phyloP scores from a whole-genome alignment of 176 grass and related monocot species.

The Triticum urartu region DNA sequence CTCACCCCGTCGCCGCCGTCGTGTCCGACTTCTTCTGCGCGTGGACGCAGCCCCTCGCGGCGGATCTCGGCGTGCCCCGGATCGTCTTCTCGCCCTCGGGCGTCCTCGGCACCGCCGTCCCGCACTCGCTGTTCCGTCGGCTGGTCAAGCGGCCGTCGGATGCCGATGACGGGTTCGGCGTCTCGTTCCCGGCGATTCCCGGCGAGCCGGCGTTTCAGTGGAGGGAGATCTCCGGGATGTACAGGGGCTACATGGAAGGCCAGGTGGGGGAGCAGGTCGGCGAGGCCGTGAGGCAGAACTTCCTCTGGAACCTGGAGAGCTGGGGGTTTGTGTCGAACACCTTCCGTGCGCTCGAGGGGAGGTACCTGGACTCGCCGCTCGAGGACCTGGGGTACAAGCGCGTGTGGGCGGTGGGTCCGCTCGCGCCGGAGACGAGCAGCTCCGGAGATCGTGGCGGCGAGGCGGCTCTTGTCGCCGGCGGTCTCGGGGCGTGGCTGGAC shows the following conservation, averaged over 20 bases:
- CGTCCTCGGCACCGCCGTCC: slow-evolving; percentile 37
- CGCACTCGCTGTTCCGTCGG: slow-evolving; percentile 44
- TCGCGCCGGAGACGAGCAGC: slow-evolving; percentile 26
- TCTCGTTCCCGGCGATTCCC: slow-evolving; percentile 41
- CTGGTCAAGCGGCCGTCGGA: slow-evolving; percentile 1
- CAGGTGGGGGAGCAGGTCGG: not conserved
- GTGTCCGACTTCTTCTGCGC: slow-evolving; percentile 62
- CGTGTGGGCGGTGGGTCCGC: slow-evolving; percentile 53
- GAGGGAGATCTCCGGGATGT: slow-evolving; percentile 47
- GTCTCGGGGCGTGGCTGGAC: slow-evolving; percentile 51
- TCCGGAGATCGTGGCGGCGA: slow-evolving; percentile 13
- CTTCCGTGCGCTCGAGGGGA: slow-evolving; percentile 38
- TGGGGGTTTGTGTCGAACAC: slow-evolving; percentile 57
- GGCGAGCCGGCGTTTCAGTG: slow-evolving; percentile 39
- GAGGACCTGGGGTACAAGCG: slow-evolving; percentile 45
- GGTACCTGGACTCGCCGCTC: slow-evolving; percentile 40
- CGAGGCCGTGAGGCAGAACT: slow-evolving; percentile 45
- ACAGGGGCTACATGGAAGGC: slow-evolving; percentile 38
- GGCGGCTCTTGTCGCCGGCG: not conserved
- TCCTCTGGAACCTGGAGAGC: slow-evolving; percentile 50
- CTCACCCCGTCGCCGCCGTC: slow-evolving; percentile 35
- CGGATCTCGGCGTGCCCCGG: slow-evolving; percentile 41
- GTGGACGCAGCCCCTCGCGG: slow-evolving; percentile 61
- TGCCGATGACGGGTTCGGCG: slow-evolving; percentile 1
- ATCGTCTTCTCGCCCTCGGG: slow-evolving; percentile 52